These are phyloP conservation scores for Neoboletus subvelutipes DNA, from an alignment of 768 basidiomycete genomes.

Conservation along the genomic window DNA sequence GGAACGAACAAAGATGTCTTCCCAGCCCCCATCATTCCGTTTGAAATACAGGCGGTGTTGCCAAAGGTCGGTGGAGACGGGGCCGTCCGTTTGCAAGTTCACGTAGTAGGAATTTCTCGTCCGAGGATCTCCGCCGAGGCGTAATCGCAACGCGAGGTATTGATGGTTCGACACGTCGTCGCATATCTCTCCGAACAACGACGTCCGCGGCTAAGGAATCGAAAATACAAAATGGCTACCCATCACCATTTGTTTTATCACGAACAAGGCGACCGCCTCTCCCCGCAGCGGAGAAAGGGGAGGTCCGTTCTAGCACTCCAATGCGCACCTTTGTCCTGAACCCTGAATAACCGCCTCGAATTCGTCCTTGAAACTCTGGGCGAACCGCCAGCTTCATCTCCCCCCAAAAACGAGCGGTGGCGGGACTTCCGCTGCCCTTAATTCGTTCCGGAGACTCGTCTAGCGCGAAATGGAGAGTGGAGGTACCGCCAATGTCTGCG, in stretches of 20 bases:
- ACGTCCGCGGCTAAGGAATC: slow-evolving; percentile 59
- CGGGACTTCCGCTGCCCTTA: slow-evolving; percentile 43
- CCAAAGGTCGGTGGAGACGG: slow-evolving; percentile 84
- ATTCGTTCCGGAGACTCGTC: slow-evolving; percentile 52
- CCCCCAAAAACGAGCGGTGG: slow-evolving; percentile 77
- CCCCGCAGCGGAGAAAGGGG: neutral
- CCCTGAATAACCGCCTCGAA: slow-evolving; percentile 88
- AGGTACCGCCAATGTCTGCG: slow-evolving; percentile 82
- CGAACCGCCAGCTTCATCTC: slow-evolving; percentile 71
- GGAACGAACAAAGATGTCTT: slow-evolving; percentile 72
- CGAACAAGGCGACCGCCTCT: neutral
- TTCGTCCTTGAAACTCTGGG: slow-evolving; percentile 60
- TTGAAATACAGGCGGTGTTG: slow-evolving; percentile 88
- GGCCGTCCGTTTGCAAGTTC: slow-evolving; percentile 88
- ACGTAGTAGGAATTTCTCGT: slow-evolving; percentile 87
- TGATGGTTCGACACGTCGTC: slow-evolving; percentile 84
- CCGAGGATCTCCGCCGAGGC: slow-evolving; percentile 71
- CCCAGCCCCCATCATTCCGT: slow-evolving; percentile 67
- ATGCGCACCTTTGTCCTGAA: slow-evolving; percentile 77
- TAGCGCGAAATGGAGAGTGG: slow-evolving; percentile 74
- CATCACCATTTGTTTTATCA: neutral
- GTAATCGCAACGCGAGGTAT: slow-evolving; percentile 78
- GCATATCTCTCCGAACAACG: slow-evolving; percentile 80
- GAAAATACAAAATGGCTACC: neutral
- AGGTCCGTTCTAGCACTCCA: neutral